Percentiles rank a stretch among this genome's conserved stretches.
Conservation (phyloP, 1,284 basidiomycete genomes). For the Heterobasidion irregulare region DNA sequence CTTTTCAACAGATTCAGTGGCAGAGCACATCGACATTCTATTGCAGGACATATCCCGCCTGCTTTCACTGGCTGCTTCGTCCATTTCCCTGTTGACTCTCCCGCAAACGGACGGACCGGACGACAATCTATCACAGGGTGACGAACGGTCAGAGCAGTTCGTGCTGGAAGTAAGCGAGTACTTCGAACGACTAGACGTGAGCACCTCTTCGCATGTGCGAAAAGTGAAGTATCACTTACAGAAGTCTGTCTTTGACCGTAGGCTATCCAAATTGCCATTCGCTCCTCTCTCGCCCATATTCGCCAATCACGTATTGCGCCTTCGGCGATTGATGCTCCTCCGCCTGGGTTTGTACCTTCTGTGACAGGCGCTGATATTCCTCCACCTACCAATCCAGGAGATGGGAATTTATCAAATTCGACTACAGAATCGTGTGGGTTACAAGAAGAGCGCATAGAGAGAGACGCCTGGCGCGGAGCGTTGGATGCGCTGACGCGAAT, state of each 20-base stretch:
- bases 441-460: slow-evolving; percentile 67
- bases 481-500: slow-evolving; percentile 55
- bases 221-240: too few species aligned
- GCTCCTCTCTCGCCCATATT: slow-evolving; percentile 72
- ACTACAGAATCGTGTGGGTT: slow-evolving; percentile 2
- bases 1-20: slow-evolving; percentile 29
- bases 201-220: slow-evolving; percentile 17
- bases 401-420: not conserved
- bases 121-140: slow-evolving; percentile 64
- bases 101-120: slow-evolving; percentile 66
- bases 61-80: slow-evolving; percentile 9
- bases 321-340: slow-evolving; percentile 71
- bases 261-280: slow-evolving; percentile 66
- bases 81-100: slow-evolving; percentile 62
- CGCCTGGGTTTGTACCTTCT: slow-evolving; percentile 61
- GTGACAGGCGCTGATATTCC: slow-evolving; percentile 72
- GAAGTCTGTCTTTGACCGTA: slow-evolving; percentile 16
- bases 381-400: slow-evolving; percentile 9
- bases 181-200: slow-evolving; percentile 71
- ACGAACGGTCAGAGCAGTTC: slow-evolving; percentile 76
- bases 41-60: slow-evolving; percentile 9
- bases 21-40: not conserved
- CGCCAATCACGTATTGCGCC: slow-evolving; percentile 76
- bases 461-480: slow-evolving; percentile 71
- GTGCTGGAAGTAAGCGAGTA: slow-evolving; percentile 77